These are phyloP conservation scores for Teratosphaeria viscida DNA, from an alignment of 2,329 filamentous ascomycete species.

Conservation along the genomic window DNA sequence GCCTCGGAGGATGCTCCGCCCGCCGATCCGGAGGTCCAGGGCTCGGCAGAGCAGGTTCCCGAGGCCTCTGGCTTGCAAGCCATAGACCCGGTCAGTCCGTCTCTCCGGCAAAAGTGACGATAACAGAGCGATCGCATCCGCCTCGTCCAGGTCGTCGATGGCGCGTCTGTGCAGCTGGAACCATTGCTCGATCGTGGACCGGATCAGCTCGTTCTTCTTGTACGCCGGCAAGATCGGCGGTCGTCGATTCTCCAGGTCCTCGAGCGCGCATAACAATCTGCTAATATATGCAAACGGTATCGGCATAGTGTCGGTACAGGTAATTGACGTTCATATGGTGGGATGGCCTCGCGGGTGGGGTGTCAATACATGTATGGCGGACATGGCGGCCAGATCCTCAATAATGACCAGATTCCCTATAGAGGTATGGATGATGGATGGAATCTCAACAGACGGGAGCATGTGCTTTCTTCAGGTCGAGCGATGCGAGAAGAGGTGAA, in stretches of 20 bases:
- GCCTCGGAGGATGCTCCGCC: constrained; percentile 50
- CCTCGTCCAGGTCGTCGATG: constrained; percentile 48
- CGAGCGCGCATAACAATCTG: constrained; percentile 59
- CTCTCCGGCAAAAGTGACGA: constrained; percentile 68
- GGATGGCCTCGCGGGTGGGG: background rate
- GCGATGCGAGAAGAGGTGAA: background rate
- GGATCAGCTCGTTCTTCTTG: constrained; percentile 11
- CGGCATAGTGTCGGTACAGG: constrained; percentile 39
- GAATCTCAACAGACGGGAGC: too few relatives aligned
- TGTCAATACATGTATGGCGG: background rate
- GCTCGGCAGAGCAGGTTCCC: constrained; percentile 57
- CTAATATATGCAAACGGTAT: constrained; percentile 62
- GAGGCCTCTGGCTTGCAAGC: constrained; percentile 51
- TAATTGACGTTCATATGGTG: background rate
- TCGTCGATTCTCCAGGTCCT: constrained; percentile 37
- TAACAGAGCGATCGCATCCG: constrained; percentile 52
- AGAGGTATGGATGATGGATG: too few relatives aligned
- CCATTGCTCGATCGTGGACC: constrained; percentile 51
- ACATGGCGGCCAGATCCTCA: background rate
- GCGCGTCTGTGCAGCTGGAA: constrained; percentile 51
- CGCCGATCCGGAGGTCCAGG: constrained; percentile 53
- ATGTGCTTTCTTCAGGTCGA: background rate
- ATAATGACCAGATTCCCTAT: background rate
- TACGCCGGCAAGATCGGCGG: constrained; percentile 28
- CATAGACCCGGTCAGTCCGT: constrained; percentile 68